Evolutionary conservation across 257 asterid genomes (phyloP).

Genomic region (Sherardia arvensis): DNA sequence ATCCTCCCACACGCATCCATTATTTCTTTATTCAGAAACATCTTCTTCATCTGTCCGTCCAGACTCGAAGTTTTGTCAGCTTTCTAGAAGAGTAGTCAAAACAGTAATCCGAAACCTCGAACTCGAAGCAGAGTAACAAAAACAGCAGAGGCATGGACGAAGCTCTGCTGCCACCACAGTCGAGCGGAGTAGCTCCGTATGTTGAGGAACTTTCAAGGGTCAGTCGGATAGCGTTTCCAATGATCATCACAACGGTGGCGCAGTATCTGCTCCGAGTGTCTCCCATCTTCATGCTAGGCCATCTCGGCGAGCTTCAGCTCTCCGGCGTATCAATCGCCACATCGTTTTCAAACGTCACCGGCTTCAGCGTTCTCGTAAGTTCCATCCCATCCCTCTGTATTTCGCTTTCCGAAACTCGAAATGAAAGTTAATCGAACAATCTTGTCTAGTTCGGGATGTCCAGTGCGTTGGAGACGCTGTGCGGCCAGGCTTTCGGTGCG

Average conservation of each 20-base stretch:
- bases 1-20: too few relatives aligned
- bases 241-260: conserved; percentile 45
- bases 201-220: conserved; percentile 41
- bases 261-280: conserved; percentile 44
- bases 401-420: too few relatives aligned
- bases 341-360: conserved; percentile 39
- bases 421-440: too few relatives aligned
- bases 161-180: conserved; percentile 8
- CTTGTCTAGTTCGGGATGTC: too few relatives aligned
- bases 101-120: too few relatives aligned
- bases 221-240: conserved; percentile 52
- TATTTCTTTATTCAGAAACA: too few relatives aligned
- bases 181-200: conserved; percentile 10
- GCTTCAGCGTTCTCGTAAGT: too few relatives aligned
- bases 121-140: too few relatives aligned
- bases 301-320: conserved; percentile 42
- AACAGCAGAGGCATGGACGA: conserved; percentile 13
- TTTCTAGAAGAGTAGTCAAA: too few relatives aligned
- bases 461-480: conserved; percentile 79
- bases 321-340: conserved; percentile 59
- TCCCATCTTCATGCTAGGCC: conserved; percentile 62
- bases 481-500: conserved; percentile 91
- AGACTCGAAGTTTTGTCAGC: neutral
- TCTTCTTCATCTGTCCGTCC: neutral
- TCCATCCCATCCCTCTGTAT: too few relatives aligned